phyloP scores from a whole-genome alignment of 1,284 basidiomycete species.

The Apiotrichum porosum region DNA sequence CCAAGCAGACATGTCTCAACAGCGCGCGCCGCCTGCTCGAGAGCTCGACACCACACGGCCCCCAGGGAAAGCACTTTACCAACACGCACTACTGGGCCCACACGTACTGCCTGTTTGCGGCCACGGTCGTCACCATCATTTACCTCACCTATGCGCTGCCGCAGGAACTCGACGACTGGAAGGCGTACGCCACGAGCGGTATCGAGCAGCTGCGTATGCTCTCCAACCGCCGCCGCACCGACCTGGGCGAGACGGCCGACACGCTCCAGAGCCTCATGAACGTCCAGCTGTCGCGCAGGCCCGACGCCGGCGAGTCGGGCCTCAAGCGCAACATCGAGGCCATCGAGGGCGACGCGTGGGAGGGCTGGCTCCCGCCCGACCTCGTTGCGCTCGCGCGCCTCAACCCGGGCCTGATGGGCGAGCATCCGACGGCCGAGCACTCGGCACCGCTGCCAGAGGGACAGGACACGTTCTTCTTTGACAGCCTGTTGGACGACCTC shows the following conservation, averaged over 20 bases:
- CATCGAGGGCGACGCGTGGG: slow-evolving; percentile 12
- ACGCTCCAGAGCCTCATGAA: slow-evolving; percentile 14
- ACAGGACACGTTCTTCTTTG: slow-evolving; percentile 8
- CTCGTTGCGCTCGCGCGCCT: slow-evolving; percentile 11
- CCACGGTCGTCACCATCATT: slow-evolving; percentile 15
- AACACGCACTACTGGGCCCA: slow-evolving; percentile 19
- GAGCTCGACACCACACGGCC: not conserved
- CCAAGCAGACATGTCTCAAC: slow-evolving; percentile 16
- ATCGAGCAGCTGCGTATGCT: slow-evolving; percentile 14
- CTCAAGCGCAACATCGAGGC: slow-evolving; percentile 12
- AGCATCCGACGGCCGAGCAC: not conserved
- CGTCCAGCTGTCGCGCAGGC: slow-evolving; percentile 13
- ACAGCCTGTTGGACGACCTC: slow-evolving; percentile 15
- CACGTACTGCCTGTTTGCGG: slow-evolving; percentile 17
- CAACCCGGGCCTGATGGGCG: slow-evolving; percentile 8
- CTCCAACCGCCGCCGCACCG: slow-evolving; percentile 8
- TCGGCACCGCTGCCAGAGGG: not conserved
- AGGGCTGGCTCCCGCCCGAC: slow-evolving; percentile 18
- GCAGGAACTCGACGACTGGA: slow-evolving; percentile 17
- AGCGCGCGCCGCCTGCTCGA: slow-evolving; percentile 14
- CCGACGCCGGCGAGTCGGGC: slow-evolving; percentile 1
- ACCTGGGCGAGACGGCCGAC: slow-evolving; percentile 18
- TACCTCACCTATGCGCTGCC: slow-evolving; percentile 18
- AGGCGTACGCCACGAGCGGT: slow-evolving; percentile 8
- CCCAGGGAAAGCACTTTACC: slow-evolving; percentile 1